A percentile compares a stretch with the other conserved stretches of the same genome.
These are phyloP conservation scores for Ustilago tritici DNA, from an alignment of 1,284 basidiomycete genomes.

Conservation along the genomic window DNA sequence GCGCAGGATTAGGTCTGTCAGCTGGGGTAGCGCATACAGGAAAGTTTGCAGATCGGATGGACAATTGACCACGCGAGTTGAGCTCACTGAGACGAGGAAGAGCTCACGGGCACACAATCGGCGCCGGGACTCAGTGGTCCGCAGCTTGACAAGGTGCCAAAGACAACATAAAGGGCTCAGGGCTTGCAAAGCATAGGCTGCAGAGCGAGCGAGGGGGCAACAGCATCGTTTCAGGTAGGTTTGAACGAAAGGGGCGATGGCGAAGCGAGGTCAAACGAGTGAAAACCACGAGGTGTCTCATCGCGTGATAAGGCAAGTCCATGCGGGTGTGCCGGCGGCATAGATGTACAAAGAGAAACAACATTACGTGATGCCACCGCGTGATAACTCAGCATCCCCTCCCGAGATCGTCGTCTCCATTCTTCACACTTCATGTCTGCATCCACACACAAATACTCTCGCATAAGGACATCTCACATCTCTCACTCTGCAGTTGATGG, in stretches of 20 bases:
- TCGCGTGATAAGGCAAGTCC: conserved; percentile 8
- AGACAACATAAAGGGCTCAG: conserved; percentile 1
- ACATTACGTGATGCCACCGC: background rate
- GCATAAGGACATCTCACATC: background rate
- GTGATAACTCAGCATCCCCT: background rate
- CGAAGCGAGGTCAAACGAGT: conserved; percentile 8
- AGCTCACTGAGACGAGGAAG: background rate
- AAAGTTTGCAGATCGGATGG: background rate
- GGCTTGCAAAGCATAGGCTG: background rate
- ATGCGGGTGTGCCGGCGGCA: conserved; percentile 10
- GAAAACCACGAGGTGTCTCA: background rate
- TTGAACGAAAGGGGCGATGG: background rate
- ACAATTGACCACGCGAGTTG: background rate
- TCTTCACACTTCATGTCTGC: background rate
- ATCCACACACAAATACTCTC: background rate
- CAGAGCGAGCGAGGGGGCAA: background rate
- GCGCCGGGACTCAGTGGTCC: background rate
- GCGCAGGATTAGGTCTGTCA: background rate
- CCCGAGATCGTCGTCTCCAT: background rate
- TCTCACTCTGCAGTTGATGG: background rate
- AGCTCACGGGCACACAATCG: background rate
- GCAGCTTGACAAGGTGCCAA: background rate
- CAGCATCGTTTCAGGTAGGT: background rate
- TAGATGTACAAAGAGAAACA: background rate
- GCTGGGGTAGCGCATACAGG: background rate